These are phyloP conservation scores for Thinopyrum elongatum DNA, from an alignment of 176 grass and related monocot genomes.

Conservation along the genomic window DNA sequence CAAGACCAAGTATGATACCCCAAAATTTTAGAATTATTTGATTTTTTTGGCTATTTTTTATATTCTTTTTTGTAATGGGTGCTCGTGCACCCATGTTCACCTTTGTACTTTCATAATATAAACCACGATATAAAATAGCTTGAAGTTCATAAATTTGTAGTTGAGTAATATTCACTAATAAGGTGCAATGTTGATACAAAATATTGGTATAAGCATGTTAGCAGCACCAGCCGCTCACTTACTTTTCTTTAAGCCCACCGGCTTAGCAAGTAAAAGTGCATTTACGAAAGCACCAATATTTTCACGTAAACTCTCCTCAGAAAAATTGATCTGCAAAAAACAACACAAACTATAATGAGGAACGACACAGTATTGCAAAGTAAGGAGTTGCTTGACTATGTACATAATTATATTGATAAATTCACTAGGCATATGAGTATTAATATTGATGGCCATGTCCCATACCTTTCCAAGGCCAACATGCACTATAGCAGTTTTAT, in stretches of 20 bases:
- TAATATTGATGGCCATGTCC: conserved; percentile 31
- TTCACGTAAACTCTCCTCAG: conserved; percentile 81
- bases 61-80: too few relatives aligned
- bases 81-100: too few relatives aligned
- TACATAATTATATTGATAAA: conserved; percentile 12
- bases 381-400: background rate
- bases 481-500: conserved; percentile 99
- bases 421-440: background rate
- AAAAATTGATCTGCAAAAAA: conserved; percentile 81
- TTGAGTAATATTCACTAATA: conserved; percentile 22
- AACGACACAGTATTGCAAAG: background rate
- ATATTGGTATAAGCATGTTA: background rate
- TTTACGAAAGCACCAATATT: conserved; percentile 97
- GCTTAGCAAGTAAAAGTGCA: conserved; percentile 94
- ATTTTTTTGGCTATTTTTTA: too few relatives aligned
- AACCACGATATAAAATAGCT: background rate
- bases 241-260: conserved; percentile 95
- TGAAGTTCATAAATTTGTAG: background rate
- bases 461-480: conserved; percentile 94
- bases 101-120: background rate
- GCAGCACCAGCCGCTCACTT: conserved; percentile 32
- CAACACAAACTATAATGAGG: conserved; percentile 33
- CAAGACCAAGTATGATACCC: too few relatives aligned
- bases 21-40: too few relatives aligned
- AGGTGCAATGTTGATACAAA: conserved; percentile 9